Evolutionary conservation across 2,329 filamentous ascomycete species (phyloP).

Genomic region (Calonectria pseudoturangicola): DNA sequence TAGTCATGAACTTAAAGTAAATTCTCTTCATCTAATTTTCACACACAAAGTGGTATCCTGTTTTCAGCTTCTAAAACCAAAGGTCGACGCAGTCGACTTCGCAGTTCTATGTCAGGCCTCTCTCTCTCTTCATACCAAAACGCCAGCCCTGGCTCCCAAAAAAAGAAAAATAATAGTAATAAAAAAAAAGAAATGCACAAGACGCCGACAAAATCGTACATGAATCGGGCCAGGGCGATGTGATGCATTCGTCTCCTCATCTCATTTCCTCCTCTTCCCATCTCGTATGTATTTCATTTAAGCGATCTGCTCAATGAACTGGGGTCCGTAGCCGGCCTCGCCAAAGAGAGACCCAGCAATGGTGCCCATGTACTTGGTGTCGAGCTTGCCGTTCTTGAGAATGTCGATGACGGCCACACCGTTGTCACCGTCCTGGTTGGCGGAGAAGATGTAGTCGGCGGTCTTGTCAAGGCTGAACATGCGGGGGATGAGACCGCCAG

Average conservation of each 20-base stretch:
- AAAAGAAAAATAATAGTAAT: too few relatives aligned
- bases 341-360: slow-evolving; percentile 55
- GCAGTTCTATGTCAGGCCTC: slow-evolving; percentile 10
- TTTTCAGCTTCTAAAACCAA: slow-evolving; percentile 4
- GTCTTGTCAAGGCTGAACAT: slow-evolving; percentile 66
- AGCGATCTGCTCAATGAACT: slow-evolving; percentile 58
- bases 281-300: background rate
- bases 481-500: slow-evolving; percentile 64
- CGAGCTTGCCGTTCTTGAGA: slow-evolving; percentile 55
- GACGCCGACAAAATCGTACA: slow-evolving; percentile 10
- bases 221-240: background rate
- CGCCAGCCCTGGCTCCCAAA: background rate
- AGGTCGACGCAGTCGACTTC: slow-evolving; percentile 1
- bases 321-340: slow-evolving; percentile 54
- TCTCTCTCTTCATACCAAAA: background rate
- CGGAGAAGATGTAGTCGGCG: slow-evolving; percentile 65
- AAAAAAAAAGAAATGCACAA: background rate
- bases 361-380: slow-evolving; percentile 53
- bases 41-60: slow-evolving; percentile 20
- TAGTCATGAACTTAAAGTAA: background rate
- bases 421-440: slow-evolving; percentile 65
- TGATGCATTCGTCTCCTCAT: background rate
- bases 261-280: background rate
- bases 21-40: slow-evolving; percentile 17
- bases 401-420: slow-evolving; percentile 64